Evolutionary conservation across 345 rosid species (phyloP), one percentile per base, ranked within the genome.

Genomic region (Theobroma cacao): DNA sequence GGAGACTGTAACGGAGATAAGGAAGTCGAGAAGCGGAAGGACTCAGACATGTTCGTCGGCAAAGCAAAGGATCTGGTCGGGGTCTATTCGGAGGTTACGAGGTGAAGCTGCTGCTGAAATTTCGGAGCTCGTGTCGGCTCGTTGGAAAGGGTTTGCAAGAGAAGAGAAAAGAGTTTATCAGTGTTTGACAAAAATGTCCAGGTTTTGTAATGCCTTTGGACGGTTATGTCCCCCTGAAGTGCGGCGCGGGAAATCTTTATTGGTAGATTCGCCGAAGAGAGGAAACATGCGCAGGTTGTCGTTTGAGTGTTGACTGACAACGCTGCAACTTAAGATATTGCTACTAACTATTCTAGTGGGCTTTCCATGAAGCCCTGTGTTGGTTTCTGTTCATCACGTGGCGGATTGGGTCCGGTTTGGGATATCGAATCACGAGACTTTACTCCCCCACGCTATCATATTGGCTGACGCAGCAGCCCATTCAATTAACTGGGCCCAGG

Each of bases 11-110:
- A 71, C 68, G 28, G 79, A 62, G 75, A 34, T 11, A 63, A 22
- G 83, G 77, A 71, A 81, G 50, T 33, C 38, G 80, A 79, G 83
- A 83, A 76, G 20, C 77, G 81, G 80, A 89, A 83, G 24, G 92
- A 86, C 2, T 62, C 82, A 2, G 90, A 78, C 86, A 83, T 85
- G 67, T 76, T 61, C 31, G 72, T 63, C 63, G 74, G 66, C 50
- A 73, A 30, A 31, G 55, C n/a, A 17, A 69, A 1, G 56, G 53
- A 68, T 28, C 34, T 20, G 26, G 53, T 67, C 33, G 31, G 71
- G 18, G 20, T 22, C 15, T 24, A 5, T 45, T 26, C 56, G 38
- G 5, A 30, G 34, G 1, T 17, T 3, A 45, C 52, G 15, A 69
- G 56, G 38, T 26, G 58, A 48, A 24, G 20, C 7, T 2, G 5